These are phyloP conservation scores for Pseudopithomyces chartarum DNA, from an alignment of 2,329 filamentous ascomycete species.

Conservation along the genomic window DNA sequence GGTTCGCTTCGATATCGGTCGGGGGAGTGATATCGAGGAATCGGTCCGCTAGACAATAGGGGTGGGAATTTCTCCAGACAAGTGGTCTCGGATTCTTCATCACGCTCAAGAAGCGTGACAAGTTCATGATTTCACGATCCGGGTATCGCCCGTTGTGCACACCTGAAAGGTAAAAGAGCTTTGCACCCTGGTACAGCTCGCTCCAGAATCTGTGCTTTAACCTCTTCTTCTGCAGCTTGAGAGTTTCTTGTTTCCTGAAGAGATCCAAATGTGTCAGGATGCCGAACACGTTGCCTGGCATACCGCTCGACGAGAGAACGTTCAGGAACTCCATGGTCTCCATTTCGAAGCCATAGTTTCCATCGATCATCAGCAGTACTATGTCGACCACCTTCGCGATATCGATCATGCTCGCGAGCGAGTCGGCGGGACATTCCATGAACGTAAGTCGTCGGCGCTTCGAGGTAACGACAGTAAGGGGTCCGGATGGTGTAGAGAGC, in stretches of 20 bases:
- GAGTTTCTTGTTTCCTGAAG: conserved; percentile 88
- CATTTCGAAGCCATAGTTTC: conserved; percentile 99
- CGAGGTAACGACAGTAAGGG: conserved; percentile 93
- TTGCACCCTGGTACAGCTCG: conserved; percentile 94
- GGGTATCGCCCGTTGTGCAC: conserved; percentile 97
- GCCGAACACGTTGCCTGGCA: conserved; percentile 98
- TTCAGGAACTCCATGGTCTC: conserved; percentile 99
- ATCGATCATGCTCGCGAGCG: conserved; percentile 95
- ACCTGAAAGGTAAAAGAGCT: conserved; percentile 94
- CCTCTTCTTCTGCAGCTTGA: conserved; percentile 94
- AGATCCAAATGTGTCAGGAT: conserved; percentile 95
- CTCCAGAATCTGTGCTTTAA: conserved; percentile 96
- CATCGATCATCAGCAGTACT: conserved; percentile 96
- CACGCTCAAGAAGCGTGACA: conserved; percentile 92
- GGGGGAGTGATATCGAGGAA: conserved; percentile 96
- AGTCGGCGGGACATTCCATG: conserved; percentile 91
- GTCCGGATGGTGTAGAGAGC: conserved; percentile 84
- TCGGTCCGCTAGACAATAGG: conserved; percentile 90
- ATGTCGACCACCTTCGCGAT: conserved; percentile 97
- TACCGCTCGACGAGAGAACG: conserved; percentile 87
- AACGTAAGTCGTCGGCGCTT: conserved; percentile 96
- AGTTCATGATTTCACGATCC: conserved; percentile 92
- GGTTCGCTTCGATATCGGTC: conserved; percentile 84
- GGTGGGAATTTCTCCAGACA: conserved; percentile 94
- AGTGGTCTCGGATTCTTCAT: conserved; percentile 99